These are phyloP conservation scores for Boechera stricta DNA, from an alignment of 345 rosid genomes.

Conservation along the genomic window DNA sequence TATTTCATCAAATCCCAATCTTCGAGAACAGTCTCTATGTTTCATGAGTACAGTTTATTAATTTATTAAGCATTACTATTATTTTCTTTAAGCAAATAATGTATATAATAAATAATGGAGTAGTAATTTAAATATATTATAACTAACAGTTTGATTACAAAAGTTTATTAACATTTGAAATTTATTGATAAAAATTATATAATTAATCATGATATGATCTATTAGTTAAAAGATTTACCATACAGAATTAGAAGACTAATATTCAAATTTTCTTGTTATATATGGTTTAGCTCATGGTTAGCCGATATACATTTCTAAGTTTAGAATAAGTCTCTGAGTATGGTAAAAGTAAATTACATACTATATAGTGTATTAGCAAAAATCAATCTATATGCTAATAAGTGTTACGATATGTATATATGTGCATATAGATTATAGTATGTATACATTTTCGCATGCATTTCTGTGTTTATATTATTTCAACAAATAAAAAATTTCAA, in stretches of 20 bases:
- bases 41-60: too few species aligned
- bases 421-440: background rate
- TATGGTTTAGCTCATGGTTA: background rate
- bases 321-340: background rate
- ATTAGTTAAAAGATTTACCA: too few species aligned
- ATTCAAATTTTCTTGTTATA: background rate
- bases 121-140: too few species aligned
- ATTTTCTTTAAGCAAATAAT: too few species aligned
- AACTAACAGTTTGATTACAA: too few species aligned
- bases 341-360: background rate
- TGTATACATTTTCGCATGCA: background rate
- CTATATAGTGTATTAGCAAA: too few species aligned
- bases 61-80: too few species aligned
- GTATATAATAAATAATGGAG: too few species aligned
- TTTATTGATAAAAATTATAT: too few species aligned
- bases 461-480: conserved; percentile 2
- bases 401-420: background rate
- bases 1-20: conserved; percentile 21
- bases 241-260: background rate
- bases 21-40: background rate
- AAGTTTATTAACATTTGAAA: too few species aligned
- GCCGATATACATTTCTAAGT: background rate
- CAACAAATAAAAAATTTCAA: background rate
- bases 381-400: too few species aligned
- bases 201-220: too few species aligned